Conservation (phyloP, 192 early-diverging fungal genomes). For the Pilobolus umbonatus region DNA sequence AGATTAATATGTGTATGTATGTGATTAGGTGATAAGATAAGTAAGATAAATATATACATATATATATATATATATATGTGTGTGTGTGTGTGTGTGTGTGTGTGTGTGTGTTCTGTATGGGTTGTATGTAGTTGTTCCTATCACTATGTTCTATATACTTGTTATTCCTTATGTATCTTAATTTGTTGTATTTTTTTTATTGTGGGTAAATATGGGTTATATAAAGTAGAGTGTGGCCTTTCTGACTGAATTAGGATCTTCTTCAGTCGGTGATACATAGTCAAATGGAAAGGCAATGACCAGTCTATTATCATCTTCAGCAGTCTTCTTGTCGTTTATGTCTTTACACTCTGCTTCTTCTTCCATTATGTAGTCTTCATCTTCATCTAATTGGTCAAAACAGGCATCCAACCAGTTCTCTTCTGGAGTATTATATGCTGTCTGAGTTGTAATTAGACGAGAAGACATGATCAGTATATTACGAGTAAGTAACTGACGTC, state of each 20-base stretch:
- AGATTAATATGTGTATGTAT: neutral
- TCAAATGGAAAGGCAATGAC: neutral
- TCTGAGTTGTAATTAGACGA: neutral
- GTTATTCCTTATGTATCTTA: too few relatives aligned
- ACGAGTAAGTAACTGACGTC: conserved; percentile 17
- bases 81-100: too few relatives aligned
- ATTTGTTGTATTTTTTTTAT: too few relatives aligned
- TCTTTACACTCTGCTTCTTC: conserved; percentile 9
- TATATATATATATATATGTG: too few relatives aligned
- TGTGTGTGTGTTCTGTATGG: neutral
- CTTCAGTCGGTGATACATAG: neutral
- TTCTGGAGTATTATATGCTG: conserved; percentile 6
- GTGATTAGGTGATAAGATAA: too few relatives aligned
- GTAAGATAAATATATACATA: neutral
- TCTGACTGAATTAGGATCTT: neutral
- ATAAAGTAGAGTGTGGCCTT: too few relatives aligned
- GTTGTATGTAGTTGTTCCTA: too few relatives aligned
- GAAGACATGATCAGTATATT: conserved; percentile 8
- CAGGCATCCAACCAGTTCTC: conserved; percentile 29
- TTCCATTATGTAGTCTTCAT: conserved; percentile 19
- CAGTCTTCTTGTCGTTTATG: neutral
- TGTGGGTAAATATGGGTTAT: too few relatives aligned
- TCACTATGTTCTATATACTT: too few relatives aligned
- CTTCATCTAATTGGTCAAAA: conserved; percentile 21
- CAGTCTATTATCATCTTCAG: neutral